These are phyloP conservation scores for Aspergillus quadricinctus DNA, from an alignment of 2,329 filamentous ascomycete species.

Conservation along the genomic window DNA sequence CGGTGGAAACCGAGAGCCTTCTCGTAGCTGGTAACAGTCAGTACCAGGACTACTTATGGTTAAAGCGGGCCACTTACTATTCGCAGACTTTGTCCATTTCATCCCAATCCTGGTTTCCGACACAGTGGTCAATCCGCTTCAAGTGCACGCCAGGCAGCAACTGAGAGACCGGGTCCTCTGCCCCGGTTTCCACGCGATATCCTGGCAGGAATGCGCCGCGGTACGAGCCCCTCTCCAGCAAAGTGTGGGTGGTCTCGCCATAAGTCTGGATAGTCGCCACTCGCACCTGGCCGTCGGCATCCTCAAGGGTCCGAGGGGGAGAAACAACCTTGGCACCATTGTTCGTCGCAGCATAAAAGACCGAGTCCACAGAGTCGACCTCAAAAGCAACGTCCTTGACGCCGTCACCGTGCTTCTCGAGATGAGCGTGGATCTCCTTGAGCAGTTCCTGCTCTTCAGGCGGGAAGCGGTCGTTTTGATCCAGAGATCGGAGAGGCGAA, in stretches of 20 bases:
- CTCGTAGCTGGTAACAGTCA: constrained; percentile 62
- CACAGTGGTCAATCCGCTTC: constrained; percentile 86
- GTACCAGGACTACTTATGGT: not conserved
- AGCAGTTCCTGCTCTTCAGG: constrained; percentile 62
- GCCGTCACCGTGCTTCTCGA: constrained; percentile 84
- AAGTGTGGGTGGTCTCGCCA: constrained; percentile 90
- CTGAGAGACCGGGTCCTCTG: constrained; percentile 43
- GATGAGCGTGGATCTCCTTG: constrained; percentile 72
- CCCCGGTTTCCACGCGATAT: constrained; percentile 56
- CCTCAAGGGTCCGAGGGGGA: constrained; percentile 55
- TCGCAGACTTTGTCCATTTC: constrained; percentile 68
- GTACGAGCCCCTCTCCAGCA: constrained; percentile 71
- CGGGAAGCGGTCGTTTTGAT: constrained; percentile 55
- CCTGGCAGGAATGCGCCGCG: constrained; percentile 76
- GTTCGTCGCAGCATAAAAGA: constrained; percentile 68
- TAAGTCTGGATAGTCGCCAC: constrained; percentile 85
- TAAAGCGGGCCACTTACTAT: constrained; percentile 42
- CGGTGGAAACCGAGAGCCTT: constrained; percentile 86
- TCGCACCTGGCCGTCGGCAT: constrained; percentile 62
- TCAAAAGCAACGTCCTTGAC: constrained; percentile 96
- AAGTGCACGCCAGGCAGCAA: constrained; percentile 62
- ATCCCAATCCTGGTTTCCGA: constrained; percentile 95
- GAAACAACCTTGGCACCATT: constrained; percentile 40
- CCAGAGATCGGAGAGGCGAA: constrained; percentile 53
- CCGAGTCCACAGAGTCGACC: constrained; percentile 79